Evolutionary conservation across 345 rosid genomes (phyloP).

Genomic region (Mangifera indica): DNA sequence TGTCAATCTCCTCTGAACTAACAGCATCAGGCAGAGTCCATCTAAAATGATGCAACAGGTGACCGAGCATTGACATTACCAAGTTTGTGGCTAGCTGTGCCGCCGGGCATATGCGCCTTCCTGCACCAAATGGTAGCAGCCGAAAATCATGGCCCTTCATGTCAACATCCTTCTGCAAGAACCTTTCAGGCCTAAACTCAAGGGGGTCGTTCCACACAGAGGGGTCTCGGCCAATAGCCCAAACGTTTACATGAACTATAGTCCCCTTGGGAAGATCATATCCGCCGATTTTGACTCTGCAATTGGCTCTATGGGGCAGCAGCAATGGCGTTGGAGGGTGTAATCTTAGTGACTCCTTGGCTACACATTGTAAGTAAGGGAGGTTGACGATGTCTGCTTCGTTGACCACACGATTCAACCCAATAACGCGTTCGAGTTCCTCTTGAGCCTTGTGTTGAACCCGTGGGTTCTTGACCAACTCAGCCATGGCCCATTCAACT

Average conservation of each 20-base stretch:
- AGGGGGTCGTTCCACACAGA: constrained; percentile 35
- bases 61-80: constrained; percentile 44
- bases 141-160: constrained; percentile 36
- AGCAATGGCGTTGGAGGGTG: constrained; percentile 51
- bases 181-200: constrained; percentile 45
- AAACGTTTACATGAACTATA: constrained; percentile 33
- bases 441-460: constrained; percentile 30
- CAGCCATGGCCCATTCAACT: constrained; percentile 53
- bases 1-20: constrained; percentile 22
- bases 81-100: constrained; percentile 44
- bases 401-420: constrained; percentile 8
- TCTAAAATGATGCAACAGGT: constrained; percentile 41
- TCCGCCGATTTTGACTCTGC: constrained; percentile 37
- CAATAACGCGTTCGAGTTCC: constrained; percentile 23
- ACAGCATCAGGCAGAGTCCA: constrained; percentile 31
- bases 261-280: constrained; percentile 40
- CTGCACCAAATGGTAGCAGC: constrained; percentile 33
- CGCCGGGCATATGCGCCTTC: constrained; percentile 47
- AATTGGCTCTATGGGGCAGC: constrained; percentile 49
- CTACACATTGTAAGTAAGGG: constrained; percentile 24
- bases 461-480: constrained; percentile 36
- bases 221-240: constrained; percentile 39
- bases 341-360: constrained; percentile 31
- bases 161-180: constrained; percentile 35
- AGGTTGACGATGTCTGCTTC: constrained; percentile 20